These are phyloP conservation scores for Leccinum angustisporum DNA, from an alignment of 1,284 basidiomycete species.

Conservation along the genomic window DNA sequence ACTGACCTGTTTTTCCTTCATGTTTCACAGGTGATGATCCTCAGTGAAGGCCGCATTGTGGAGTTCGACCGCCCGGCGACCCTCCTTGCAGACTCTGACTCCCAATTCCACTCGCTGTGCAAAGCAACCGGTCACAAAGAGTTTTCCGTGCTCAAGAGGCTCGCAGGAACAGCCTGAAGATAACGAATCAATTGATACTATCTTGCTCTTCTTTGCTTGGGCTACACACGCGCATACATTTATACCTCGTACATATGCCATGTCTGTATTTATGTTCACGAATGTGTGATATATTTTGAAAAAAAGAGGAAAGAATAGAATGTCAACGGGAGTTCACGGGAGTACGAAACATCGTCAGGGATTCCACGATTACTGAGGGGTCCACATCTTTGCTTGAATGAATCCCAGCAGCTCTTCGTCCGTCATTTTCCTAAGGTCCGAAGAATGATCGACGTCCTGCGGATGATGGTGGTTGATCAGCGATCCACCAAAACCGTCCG, in stretches of 20 bases:
- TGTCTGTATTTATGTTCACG: neutral
- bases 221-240: constrained; percentile 12
- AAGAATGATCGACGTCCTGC: constrained; percentile 60
- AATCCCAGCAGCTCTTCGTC: constrained; percentile 57
- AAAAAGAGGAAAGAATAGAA: neutral
- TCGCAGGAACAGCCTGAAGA: constrained; percentile 51
- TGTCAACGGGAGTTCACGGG: neutral
- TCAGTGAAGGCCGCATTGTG: constrained; percentile 83
- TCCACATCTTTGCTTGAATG: constrained; percentile 71
- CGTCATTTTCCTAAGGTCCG: constrained; percentile 52
- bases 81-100: constrained; percentile 63
- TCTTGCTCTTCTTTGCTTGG: neutral
- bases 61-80: constrained; percentile 77
- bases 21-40: constrained; percentile 67
- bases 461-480: neutral
- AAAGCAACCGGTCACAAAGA: constrained; percentile 81
- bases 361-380: constrained; percentile 37
- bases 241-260: neutral
- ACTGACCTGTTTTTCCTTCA: neutral
- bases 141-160: constrained; percentile 69
- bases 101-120: constrained; percentile 77
- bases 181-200: neutral
- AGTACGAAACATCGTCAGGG: neutral
- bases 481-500: neutral
- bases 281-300: neutral